Percentiles rank a stretch among this genome's conserved stretches.
Evolutionary conservation across 2,329 filamentous ascomycete genomes (phyloP).

Genomic region (Fusarium transvaalense): DNA sequence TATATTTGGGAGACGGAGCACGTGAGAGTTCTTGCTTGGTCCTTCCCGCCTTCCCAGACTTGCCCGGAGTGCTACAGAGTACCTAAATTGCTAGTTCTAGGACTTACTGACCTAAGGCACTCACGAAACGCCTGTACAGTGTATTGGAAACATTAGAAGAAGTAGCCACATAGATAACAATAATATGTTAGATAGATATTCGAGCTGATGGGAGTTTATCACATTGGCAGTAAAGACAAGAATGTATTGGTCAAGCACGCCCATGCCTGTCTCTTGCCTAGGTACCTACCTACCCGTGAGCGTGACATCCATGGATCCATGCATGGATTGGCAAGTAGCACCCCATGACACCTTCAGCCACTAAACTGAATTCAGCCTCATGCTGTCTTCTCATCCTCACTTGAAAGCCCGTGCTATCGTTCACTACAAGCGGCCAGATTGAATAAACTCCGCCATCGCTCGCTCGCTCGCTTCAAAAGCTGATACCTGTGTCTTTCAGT

Average conservation of each 20-base stretch:
- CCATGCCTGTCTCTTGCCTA: neutral
- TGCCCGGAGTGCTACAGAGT: too few species aligned
- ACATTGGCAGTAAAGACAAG: neutral
- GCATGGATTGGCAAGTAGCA: neutral
- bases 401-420: neutral
- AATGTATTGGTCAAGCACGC: neutral
- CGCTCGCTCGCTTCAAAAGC: neutral
- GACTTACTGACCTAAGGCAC: neutral
- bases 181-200: neutral
- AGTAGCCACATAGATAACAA: too few species aligned
- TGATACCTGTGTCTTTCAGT: too few species aligned
- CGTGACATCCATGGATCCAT: neutral
- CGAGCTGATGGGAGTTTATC: neutral
- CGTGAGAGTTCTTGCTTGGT: neutral
- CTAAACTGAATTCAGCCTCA: constrained; percentile 32
- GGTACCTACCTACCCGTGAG: constrained; percentile 33
- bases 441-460: neutral
- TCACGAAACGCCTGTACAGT: neutral
- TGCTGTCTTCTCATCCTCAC: constrained; percentile 21
- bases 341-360: constrained; percentile 23
- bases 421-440: neutral
- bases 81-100: too few species aligned
- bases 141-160: neutral
- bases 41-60: neutral
- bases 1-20: neutral